Base-by-base conservation (phyloP, 495 filamentous ascomycete genomes). In the Tetracladium setigerum region DNA sequence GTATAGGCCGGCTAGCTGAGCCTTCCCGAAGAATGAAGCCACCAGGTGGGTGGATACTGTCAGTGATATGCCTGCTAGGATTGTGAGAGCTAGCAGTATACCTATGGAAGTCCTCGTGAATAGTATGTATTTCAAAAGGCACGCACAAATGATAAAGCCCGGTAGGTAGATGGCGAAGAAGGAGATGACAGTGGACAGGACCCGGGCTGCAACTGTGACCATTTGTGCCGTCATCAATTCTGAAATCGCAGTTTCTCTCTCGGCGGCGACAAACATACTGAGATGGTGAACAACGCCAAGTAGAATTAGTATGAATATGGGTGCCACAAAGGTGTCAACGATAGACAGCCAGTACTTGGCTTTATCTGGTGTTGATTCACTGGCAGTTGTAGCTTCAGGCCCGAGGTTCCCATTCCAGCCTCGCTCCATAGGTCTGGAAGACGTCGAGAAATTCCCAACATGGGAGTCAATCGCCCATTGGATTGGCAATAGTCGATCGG, bases 151-250 rank as follows among this genome's bases (percentile, higher is more conserved):
- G 19, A 72, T 56, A 56, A 68, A 68, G 27, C 65, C 62, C 0
- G 70, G 70, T 13, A 73, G 53, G 46, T 73, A 72, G 12, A 73
- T 54, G 14, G 64, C 58, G 30, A 65, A 61, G 54, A 72, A 73
- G 9, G 67, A 59, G 5, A 67, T 17, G 2, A 53, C 15, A 4
- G 45, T 57, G 4, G 54, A 52, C 19, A 57, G 10, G 11, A 57
- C 47, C 18, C 49, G 19, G 13, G 49, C 49, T 11, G 54, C 50
- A 11, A 38, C 16, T 27, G 54, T 53, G 22, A 57, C 49, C 32
- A 33, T 57, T 41, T 57, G 54, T 3, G 54, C 54, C 5, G 49
- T 40, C 54, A 57, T 57, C 9, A 57, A 38, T 27, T 57, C 49
- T 1, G 54, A 41, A 4, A 57, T 46, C 2, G 49, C 41, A 1